Evolutionary conservation across 495 filamentous ascomycete species (phyloP).

Genomic region (Niebla homalea): DNA sequence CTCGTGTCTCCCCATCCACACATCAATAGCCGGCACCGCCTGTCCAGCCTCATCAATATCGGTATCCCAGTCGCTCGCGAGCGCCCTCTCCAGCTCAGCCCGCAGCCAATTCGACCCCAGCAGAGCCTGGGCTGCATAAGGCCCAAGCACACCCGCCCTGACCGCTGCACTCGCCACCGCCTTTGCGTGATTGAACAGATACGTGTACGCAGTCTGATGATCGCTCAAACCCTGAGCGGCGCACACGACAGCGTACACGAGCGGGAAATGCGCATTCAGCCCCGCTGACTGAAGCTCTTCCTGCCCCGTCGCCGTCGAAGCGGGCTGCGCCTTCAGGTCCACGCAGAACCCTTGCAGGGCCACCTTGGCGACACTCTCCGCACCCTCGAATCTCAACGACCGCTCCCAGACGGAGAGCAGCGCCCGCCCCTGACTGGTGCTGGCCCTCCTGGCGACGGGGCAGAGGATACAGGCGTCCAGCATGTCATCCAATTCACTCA

Average conservation of each 20-base stretch:
- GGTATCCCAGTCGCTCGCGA: conserved; percentile 45
- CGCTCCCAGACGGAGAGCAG: conserved; percentile 83
- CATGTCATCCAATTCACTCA: conserved; percentile 61
- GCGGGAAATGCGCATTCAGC: conserved; percentile 56
- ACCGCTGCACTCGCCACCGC: conserved; percentile 82
- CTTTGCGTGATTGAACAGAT: conserved; percentile 77
- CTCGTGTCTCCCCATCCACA: conserved; percentile 94
- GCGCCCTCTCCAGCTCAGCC: conserved; percentile 43
- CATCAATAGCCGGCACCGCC: conserved; percentile 70
- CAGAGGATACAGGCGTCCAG: conserved; percentile 80
- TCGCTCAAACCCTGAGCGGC: conserved; percentile 45
- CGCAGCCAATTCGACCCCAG: conserved; percentile 56
- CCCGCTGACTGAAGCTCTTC: conserved; percentile 23
- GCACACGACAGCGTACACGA: conserved; percentile 66
- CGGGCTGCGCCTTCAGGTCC: conserved; percentile 18
- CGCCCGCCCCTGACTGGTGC: conserved; percentile 70
- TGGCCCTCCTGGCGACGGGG: conserved; percentile 74
- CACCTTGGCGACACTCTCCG: not conserved
- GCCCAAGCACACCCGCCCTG: conserved; percentile 74
- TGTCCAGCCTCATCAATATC: conserved; percentile 73
- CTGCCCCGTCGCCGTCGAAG: conserved; percentile 13
- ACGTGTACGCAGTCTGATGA: conserved; percentile 66
- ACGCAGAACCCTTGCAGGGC: conserved; percentile 24
- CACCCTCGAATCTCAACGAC: conserved; percentile 34
- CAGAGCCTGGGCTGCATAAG: conserved; percentile 80